Percentiles rank a stretch among this genome's conserved stretches.
Evolutionary conservation across 495 filamentous ascomycete species (phyloP).

Genomic region (Penicillium desertorum): DNA sequence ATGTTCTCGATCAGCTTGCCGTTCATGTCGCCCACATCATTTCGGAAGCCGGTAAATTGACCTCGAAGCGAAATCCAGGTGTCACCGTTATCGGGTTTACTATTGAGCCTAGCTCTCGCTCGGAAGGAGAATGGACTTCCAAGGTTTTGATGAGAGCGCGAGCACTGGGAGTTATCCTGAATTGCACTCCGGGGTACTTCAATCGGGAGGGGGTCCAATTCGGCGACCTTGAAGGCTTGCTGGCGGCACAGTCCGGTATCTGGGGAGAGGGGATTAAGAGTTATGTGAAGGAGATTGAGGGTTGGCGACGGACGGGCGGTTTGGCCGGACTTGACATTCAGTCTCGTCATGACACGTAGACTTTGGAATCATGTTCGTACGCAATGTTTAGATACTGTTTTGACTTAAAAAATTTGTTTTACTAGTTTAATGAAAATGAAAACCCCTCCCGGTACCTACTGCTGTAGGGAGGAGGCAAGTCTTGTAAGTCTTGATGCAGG

Average conservation of each 20-base stretch:
- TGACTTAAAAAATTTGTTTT: too few relatives aligned
- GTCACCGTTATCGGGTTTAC: conserved; percentile 9
- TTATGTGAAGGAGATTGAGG: conserved; percentile 13
- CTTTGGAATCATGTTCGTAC: not conserved
- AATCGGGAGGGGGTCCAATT: conserved; percentile 46
- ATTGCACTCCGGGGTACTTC: conserved; percentile 59
- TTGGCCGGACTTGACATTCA: conserved; percentile 8
- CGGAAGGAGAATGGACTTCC: conserved; percentile 49
- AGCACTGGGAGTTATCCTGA: conserved; percentile 36
- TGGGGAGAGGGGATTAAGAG: conserved; percentile 24
- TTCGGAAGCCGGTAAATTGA: conserved; percentile 31
- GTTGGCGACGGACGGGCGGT: conserved; percentile 4
- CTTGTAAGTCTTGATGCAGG: not conserved
- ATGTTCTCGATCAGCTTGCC: conserved; percentile 39
- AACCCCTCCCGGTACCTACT: too few relatives aligned
- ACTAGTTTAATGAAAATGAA: not conserved
- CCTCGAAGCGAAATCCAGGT: not conserved
- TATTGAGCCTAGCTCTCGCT: conserved; percentile 43
- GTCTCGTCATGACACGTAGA: not conserved
- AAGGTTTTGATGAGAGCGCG: conserved; percentile 41
- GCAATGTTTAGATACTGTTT: not conserved
- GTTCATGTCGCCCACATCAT: conserved; percentile 49
- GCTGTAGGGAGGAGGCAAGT: not conserved
- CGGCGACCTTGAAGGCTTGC: not conserved
- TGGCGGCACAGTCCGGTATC: conserved; percentile 2